Evolutionary conservation across 106 monocot species (phyloP), one percentile per base, ranked within the genome.

Genomic region (Vanilla planifolia): DNA sequence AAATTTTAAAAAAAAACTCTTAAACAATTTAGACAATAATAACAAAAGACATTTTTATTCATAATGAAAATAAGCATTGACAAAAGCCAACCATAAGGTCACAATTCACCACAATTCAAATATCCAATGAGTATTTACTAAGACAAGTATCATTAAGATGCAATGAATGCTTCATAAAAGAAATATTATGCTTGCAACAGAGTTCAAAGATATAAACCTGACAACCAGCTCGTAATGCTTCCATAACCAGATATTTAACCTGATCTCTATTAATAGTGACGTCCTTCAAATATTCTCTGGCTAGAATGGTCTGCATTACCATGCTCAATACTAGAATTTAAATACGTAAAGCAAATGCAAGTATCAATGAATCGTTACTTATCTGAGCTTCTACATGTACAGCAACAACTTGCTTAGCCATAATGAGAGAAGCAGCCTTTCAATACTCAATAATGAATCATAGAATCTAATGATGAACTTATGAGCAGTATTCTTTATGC

Each of bases 251-350:
- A 65, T 98, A 98, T 60, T 98, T 98, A 24, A 88, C 45, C 63
- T 98, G 98, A 14, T 98, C 98, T 73, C 82, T 92, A 56, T 72
- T 82, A 63, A 98, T 88, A 35, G 22, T 69, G 19, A 98, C 98
- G 69, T 98, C 98, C 75, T 98, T 98, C 66, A 98, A 72, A 77
- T 98, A 98, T 59, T 98, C 96, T 65, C 98, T 79, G 15, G 98
- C 91, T 70, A 98, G 71, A 75, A 98, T 88, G 53, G 92, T 80
- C 98, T 98, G 71, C 55, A 74, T 32, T 13, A 63, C 19, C 21
- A 73, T 28, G 32, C 30, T 53, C 29, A 53, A 53, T 14, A 7
- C 16, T 30, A 53, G 14, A 53, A 30, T 15, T 30, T n/a, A 30
- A 53, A 53, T 22, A 53, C 15, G 27, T 25, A 27, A 53, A 3